Evolutionary conservation across 768 basidiomycete species (phyloP), one percentile per base, ranked within the genome.

Genomic region (Mycena pura): DNA sequence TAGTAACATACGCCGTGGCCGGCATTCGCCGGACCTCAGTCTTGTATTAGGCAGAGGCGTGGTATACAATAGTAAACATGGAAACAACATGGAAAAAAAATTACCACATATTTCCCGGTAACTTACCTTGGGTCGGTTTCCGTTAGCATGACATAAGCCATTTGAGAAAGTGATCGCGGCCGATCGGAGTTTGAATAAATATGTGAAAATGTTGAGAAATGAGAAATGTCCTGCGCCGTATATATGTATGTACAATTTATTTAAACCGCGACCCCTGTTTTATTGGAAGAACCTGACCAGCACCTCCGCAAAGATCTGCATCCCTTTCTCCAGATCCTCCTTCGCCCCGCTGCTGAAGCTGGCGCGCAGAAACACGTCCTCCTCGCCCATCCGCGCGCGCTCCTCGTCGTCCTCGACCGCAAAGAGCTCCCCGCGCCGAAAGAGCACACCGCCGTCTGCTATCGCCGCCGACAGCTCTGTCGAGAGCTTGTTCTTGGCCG

Each of bases 341-440:
- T 25, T 51, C 9, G 64, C 24, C 19, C 64, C 64, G 19, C 57
- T 55, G 25, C 64, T 66, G 57, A 59, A 66, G 53, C 60, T 62
- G 14, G 60, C 64, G 21, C 64, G 64, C 64, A 66, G 28, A 22
- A 49, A 66, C 19, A 58, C 53, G 38, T 62, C 64, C 10, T 62
- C 52, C 41, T 66, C 64, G 3, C 64, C 64, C 19, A 31, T 6
- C 45, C 21, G 28, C 21, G 57, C 64, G 40, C 64, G 64, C 45
- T 62, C 57, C 31, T 66, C 64, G 38, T 62, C 64, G 15, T 44
- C 52, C 46, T 66, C 60, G 46, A 48, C 50, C 6, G 60, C 64
- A 17, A 66, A 66, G 17, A 66, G 40, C 44, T 66, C 64, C 14
- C 64, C 64, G 36, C 57, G 60, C 17, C 64, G 60, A 34, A 66